Evolutionary conservation across 345 rosid genomes (phyloP).

Genomic region (Melastoma malabathricum): DNA sequence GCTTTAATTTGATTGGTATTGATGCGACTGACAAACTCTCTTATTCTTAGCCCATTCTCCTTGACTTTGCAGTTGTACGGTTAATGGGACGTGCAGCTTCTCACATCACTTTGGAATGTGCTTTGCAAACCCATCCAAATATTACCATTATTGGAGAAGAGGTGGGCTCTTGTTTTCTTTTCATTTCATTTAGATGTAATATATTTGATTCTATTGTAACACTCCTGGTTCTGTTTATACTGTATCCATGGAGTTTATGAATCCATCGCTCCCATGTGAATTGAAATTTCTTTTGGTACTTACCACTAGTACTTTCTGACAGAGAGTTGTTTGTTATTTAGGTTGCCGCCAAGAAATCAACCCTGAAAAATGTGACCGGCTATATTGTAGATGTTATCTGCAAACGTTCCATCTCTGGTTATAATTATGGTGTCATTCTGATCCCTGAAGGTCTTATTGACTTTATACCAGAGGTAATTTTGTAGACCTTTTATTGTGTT

Average conservation of each 20-base stretch:
- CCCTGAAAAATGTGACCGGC: slow-evolving; percentile 78
- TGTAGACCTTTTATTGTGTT: not conserved
- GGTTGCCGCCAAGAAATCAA: slow-evolving; percentile 73
- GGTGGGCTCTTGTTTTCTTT: slow-evolving; percentile 27
- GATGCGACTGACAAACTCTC: not conserved
- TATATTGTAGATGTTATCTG: slow-evolving; percentile 71
- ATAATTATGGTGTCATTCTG: slow-evolving; percentile 87
- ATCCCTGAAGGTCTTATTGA: slow-evolving; percentile 98
- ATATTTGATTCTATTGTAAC: too few species aligned
- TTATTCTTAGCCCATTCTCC: not conserved
- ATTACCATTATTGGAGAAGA: slow-evolving; percentile 93
- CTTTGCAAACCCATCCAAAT: slow-evolving; percentile 95
- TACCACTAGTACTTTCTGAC: not conserved
- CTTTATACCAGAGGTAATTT: slow-evolving; percentile 85
- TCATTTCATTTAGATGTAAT: not conserved
- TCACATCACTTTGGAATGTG: slow-evolving; percentile 93
- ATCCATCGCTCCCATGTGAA: too few species aligned
- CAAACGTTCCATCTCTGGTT: slow-evolving; percentile 57
- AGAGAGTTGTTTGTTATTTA: slow-evolving; percentile 11
- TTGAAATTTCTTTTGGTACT: too few species aligned
- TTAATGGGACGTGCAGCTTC: slow-evolving; percentile 99
- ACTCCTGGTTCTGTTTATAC: too few species aligned
- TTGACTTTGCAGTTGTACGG: slow-evolving; percentile 55
- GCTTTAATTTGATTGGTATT: not conserved
- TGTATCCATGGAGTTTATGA: too few species aligned